A percentile compares a stretch with the other conserved stretches of the same genome.
Evolutionary conservation across 1,284 basidiomycete species (phyloP).

Genomic region (Ustilago tritici): DNA sequence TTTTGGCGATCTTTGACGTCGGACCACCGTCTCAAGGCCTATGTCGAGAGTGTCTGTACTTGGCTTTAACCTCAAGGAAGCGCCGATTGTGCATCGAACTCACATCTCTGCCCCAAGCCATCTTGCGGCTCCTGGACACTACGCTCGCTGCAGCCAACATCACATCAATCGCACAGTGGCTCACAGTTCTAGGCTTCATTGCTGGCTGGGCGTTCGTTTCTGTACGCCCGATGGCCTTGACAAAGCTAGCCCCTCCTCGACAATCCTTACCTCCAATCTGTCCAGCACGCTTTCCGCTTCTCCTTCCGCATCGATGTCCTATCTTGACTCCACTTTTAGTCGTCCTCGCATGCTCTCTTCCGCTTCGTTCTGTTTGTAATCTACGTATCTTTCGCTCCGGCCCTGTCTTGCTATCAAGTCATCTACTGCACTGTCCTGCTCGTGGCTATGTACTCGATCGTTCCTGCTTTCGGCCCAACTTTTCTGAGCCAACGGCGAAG

Average conservation of each 20-base stretch:
- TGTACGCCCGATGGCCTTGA: too few species aligned
- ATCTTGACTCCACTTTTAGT: not conserved
- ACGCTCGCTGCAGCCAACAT: not conserved
- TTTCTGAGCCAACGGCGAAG: not conserved
- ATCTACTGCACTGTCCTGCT: not conserved
- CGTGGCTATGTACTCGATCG: not conserved
- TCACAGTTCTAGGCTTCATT: too few species aligned
- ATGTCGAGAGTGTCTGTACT: not conserved
- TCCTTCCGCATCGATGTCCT: not conserved
- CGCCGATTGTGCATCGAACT: not conserved
- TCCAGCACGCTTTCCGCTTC: not conserved
- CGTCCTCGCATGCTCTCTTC: slow-evolving; percentile 20
- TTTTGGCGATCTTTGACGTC: slow-evolving; percentile 33
- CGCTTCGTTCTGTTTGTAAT: slow-evolving; percentile 27
- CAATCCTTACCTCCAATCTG: not conserved
- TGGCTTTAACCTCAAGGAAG: not conserved
- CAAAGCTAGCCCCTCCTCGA: not conserved
- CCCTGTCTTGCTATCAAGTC: slow-evolving; percentile 3
- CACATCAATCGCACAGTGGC: too few species aligned
- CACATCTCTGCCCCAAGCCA: not conserved
- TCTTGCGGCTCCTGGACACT: not conserved
- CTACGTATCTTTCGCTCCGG: slow-evolving; percentile 7
- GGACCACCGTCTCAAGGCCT: not conserved
- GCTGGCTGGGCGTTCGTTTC: too few species aligned
- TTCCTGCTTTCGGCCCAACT: not conserved